A percentile compares a stretch with the other conserved stretches of the same genome.
Evolutionary conservation across 768 basidiomycete genomes (phyloP).

Genomic region (Podaxis mareebaensis): DNA sequence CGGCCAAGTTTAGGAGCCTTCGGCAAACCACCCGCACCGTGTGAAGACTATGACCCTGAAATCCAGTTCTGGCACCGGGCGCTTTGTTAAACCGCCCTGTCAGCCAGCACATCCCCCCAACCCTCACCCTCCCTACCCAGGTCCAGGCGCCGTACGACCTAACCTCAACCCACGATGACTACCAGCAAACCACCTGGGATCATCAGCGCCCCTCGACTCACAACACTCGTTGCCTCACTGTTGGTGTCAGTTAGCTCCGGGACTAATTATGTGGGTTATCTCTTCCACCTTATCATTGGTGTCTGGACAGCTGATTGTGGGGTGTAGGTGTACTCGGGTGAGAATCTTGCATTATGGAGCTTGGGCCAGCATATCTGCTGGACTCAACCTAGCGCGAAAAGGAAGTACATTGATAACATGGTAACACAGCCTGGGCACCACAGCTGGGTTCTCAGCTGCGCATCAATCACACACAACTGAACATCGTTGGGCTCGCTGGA

Average conservation of each 20-base stretch:
- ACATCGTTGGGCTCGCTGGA: constrained; percentile 79
- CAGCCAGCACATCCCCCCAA: neutral
- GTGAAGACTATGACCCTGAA: constrained; percentile 6
- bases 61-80: neutral
- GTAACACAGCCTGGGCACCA: constrained; percentile 71
- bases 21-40: neutral
- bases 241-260: constrained; percentile 64
- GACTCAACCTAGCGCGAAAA: neutral
- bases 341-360: constrained; percentile 15
- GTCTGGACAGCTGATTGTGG: constrained; percentile 2
- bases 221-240: constrained; percentile 55
- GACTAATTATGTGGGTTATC: constrained; percentile 70
- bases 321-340: constrained; percentile 44
- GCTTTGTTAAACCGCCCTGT: neutral
- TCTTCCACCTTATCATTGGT: neutral
- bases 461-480: constrained; percentile 79
- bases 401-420: neutral
- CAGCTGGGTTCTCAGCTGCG: constrained; percentile 78
- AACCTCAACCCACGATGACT: constrained; percentile 19
- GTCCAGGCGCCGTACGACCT: neutral
- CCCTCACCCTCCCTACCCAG: neutral
- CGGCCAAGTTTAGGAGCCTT: neutral
- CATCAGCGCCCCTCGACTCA: constrained; percentile 41
- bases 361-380: neutral
- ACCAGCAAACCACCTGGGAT: constrained; percentile 28